Conservation (phyloP, 2,329 filamentous ascomycete species). For the Neopestalotiopsis sp. region DNA sequence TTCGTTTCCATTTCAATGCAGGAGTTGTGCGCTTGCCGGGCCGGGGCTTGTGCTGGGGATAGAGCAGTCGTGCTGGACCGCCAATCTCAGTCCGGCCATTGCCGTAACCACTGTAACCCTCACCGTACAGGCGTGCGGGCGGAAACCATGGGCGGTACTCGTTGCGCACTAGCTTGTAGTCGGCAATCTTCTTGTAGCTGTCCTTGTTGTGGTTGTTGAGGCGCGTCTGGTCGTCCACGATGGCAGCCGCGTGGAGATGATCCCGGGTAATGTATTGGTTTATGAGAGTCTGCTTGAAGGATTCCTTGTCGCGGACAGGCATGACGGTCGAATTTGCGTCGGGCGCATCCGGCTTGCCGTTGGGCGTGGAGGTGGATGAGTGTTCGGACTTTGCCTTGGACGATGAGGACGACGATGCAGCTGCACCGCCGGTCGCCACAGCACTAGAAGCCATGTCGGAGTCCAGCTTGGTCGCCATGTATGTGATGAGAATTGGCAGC, state of each 20-base stretch:
- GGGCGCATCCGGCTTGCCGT: conserved; percentile 36
- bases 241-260: conserved; percentile 56
- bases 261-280: conserved; percentile 61
- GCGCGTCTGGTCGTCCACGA: conserved; percentile 56
- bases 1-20: conserved; percentile 74
- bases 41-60: conserved; percentile 77
- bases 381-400: conserved; percentile 32
- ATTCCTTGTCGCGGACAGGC: conserved; percentile 58
- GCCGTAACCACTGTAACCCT: conserved; percentile 86
- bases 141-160: conserved; percentile 62
- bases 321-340: conserved; percentile 33
- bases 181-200: conserved; percentile 70
- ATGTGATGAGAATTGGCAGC: conserved; percentile 11
- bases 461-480: conserved; percentile 37
- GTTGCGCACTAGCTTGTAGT: conserved; percentile 67
- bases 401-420: conserved; percentile 25
- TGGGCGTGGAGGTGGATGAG: conserved; percentile 36
- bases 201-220: conserved; percentile 63
- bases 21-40: conserved; percentile 78
- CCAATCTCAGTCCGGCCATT: conserved; percentile 82
- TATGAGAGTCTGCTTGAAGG: conserved; percentile 57
- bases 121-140: conserved; percentile 65
- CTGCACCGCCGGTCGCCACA: conserved; percentile 27
- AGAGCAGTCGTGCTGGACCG: conserved; percentile 73
- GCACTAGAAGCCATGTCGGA: conserved; percentile 27